Conservation (phyloP, 495 filamentous ascomycete genomes). For the Aspergillus steynii region DNA sequence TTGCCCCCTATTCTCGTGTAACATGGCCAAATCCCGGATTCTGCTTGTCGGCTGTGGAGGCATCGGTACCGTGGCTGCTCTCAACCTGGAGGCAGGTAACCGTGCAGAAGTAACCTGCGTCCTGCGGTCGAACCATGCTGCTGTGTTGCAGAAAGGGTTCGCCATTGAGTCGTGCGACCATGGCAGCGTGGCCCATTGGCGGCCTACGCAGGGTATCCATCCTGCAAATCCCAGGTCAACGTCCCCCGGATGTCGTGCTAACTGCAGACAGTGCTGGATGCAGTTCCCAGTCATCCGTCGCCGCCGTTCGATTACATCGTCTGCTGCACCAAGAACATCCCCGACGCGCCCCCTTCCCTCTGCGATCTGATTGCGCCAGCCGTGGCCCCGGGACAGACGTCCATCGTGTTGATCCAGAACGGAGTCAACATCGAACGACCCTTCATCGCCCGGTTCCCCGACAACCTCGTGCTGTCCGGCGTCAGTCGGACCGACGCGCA, state of each 20-base stretch:
- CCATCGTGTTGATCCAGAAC: slow-evolving; percentile 61
- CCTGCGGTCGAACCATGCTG: slow-evolving; percentile 57
- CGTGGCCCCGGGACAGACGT: slow-evolving; percentile 46
- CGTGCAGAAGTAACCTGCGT: slow-evolving; percentile 46
- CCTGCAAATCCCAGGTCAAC: not conserved
- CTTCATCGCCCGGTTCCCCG: slow-evolving; percentile 48
- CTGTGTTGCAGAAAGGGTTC: slow-evolving; percentile 48
- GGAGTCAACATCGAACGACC: slow-evolving; percentile 64
- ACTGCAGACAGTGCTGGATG: not conserved
- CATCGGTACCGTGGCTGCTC: slow-evolving; percentile 52
- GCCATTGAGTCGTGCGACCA: slow-evolving; percentile 46
- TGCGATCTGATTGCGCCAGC: slow-evolving; percentile 51
- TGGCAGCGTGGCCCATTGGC: slow-evolving; percentile 25
- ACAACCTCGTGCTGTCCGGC: slow-evolving; percentile 52
- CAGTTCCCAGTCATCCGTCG: slow-evolving; percentile 14
- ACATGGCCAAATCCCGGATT: slow-evolving; percentile 6
- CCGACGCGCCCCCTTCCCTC: slow-evolving; percentile 41
- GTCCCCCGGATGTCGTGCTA: not conserved
- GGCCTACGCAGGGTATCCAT: slow-evolving; percentile 21
- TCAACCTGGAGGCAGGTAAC: slow-evolving; percentile 43
- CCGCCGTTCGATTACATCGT: slow-evolving; percentile 51
- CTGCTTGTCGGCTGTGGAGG: slow-evolving; percentile 52
- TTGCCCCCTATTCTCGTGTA: not conserved
- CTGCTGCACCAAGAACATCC: slow-evolving; percentile 40
- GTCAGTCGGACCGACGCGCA: slow-evolving; percentile 52